phyloP scores from a whole-genome alignment of 2,329 filamentous ascomycete genomes.

The Botrytis fragariae region DNA sequence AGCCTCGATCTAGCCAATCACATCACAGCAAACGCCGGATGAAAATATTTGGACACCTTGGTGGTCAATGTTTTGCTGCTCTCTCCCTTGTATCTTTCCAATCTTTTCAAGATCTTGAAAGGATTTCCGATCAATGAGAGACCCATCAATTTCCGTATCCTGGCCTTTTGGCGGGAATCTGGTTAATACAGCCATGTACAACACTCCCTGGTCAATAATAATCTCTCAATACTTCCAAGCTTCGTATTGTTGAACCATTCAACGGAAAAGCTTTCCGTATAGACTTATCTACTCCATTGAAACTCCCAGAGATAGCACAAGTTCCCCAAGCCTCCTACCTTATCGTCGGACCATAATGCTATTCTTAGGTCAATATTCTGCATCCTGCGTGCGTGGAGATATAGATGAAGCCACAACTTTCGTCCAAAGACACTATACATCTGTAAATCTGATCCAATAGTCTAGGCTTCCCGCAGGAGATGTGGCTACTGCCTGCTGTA shows the following conservation, averaged over 20 bases:
- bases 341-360: slow-evolving; percentile 9
- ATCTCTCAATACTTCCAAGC: slow-evolving; percentile 1
- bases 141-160: slow-evolving; percentile 1
- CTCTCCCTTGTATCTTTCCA: background rate
- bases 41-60: background rate
- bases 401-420: slow-evolving; percentile 1
- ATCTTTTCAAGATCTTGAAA: background rate
- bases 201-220: slow-evolving; percentile 7
- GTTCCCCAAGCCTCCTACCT: background rate
- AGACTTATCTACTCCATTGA: background rate
- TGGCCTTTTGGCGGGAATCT: background rate
- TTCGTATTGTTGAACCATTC: background rate
- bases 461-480: slow-evolving; percentile 5
- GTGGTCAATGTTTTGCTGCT: background rate
- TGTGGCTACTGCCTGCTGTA: background rate
- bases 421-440: slow-evolving; percentile 3
- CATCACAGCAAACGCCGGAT: background rate
- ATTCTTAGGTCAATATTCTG: slow-evolving; percentile 18
- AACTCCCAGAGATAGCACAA: background rate
- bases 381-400: background rate
- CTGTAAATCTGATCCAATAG: slow-evolving; percentile 6
- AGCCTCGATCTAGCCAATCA: background rate
- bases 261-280: slow-evolving; percentile 3
- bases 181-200: slow-evolving; percentile 1
- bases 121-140: background rate